A percentile compares a stretch with the other conserved stretches of the same genome.
phyloP scores from a whole-genome alignment of 1,284 basidiomycete genomes.

The Ceratorhiza oryzae-sativae region DNA sequence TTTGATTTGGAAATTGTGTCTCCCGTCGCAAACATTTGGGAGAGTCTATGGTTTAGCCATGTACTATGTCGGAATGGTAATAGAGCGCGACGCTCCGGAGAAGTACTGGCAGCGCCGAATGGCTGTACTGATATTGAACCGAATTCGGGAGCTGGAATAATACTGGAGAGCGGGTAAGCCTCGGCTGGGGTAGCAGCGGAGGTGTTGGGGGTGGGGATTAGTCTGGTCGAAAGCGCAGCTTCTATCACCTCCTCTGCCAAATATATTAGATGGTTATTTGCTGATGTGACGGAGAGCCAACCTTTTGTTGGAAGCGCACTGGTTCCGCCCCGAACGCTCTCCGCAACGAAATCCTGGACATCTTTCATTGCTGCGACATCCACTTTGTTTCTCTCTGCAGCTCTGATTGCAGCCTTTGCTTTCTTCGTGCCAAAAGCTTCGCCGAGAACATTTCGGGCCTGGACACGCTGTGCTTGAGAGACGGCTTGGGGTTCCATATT shows the following conservation, averaged over 20 bases:
- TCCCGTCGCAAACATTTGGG: slow-evolving; percentile 53
- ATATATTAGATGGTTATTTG: slow-evolving; percentile 1
- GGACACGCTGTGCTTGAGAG: slow-evolving; percentile 60
- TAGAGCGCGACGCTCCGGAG: slow-evolving; percentile 60
- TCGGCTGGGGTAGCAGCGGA: slow-evolving; percentile 71
- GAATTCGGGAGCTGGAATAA: slow-evolving; percentile 81
- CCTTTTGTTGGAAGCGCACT: slow-evolving; percentile 70
- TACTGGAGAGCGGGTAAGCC: slow-evolving; percentile 72
- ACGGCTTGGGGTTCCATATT: slow-evolving; percentile 55
- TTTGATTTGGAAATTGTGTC: slow-evolving; percentile 61
- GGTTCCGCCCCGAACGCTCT: slow-evolving; percentile 77
- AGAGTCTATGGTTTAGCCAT: slow-evolving; percentile 72
- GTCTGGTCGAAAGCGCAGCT: slow-evolving; percentile 69
- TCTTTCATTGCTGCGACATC: slow-evolving; percentile 85
- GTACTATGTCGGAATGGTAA: slow-evolving; percentile 69
- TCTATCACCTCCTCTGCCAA: slow-evolving; percentile 53
- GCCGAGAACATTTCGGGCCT: slow-evolving; percentile 79
- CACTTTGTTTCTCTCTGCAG: slow-evolving; percentile 85
- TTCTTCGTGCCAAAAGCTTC: slow-evolving; percentile 94
- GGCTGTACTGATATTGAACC: slow-evolving; percentile 64
- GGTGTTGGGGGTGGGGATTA: slow-evolving; percentile 75
- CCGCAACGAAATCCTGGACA: slow-evolving; percentile 78
- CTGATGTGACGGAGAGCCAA: slow-evolving; percentile 46
- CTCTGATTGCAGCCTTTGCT: slow-evolving; percentile 82
- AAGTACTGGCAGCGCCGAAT: slow-evolving; percentile 60